Percentiles rank a stretch among this genome's conserved stretches.
Evolutionary conservation across 257 asterid genomes (phyloP).

Genomic region (Solanum pinnatisectum): DNA sequence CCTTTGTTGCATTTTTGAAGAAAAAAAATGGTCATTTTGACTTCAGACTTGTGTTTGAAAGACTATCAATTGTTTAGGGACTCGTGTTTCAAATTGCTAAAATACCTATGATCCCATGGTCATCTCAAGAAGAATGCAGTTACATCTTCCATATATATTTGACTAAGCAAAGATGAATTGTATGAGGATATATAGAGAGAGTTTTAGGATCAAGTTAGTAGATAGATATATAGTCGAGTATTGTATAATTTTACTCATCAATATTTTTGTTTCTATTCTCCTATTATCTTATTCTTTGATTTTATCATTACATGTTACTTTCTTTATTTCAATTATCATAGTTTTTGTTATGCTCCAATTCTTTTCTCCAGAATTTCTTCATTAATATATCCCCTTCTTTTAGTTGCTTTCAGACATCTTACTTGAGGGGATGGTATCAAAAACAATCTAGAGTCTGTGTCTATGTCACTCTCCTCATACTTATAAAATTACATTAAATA

Average conservation of each 20-base stretch:
- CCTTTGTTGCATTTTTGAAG: no score
- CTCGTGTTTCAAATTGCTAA: no score
- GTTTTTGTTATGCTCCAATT: not conserved
- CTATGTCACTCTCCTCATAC: not conserved
- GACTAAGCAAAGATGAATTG: not conserved
- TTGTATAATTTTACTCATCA: not conserved
- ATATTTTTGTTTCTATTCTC: no score
- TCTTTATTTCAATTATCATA: no score
- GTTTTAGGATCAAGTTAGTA: not conserved
- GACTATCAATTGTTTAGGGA: no score
- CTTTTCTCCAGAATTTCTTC: not conserved
- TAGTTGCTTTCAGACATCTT: no score
- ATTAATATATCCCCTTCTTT: not conserved
- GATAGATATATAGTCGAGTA: not conserved
- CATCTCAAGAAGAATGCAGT: no score
- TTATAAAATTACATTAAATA: no score
- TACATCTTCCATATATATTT: no score
- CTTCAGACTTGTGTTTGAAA: no score
- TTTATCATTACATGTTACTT: not conserved
- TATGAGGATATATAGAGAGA: not conserved
- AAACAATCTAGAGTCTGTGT: no score
- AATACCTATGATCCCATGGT: not conserved
- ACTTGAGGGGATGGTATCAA: not conserved
- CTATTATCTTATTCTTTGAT: not conserved
- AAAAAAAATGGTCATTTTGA: no score